Percentiles rank a stretch among this genome's conserved stretches.
Evolutionary conservation across 768 basidiomycete species (phyloP).

Genomic region (Sporobolomyces roseus): DNA sequence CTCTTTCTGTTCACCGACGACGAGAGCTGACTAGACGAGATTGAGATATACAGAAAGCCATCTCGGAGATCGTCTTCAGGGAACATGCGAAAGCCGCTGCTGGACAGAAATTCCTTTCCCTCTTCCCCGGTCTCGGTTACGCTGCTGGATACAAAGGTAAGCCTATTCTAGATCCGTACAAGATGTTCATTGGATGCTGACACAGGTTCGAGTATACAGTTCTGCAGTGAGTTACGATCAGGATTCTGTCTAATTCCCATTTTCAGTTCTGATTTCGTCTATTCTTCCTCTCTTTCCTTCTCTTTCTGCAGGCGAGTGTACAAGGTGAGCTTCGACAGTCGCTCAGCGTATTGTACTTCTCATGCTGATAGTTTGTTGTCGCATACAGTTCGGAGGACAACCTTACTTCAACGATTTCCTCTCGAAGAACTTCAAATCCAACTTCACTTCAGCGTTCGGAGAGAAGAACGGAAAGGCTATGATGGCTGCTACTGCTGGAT

Average conservation of each 20-base stretch:
- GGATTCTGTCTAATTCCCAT: background rate
- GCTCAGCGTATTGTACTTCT: no score
- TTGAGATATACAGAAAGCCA: constrained; percentile 41
- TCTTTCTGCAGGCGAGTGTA: constrained; percentile 39
- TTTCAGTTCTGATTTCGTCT: background rate
- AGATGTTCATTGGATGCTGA: no score
- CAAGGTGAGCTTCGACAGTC: constrained; percentile 25
- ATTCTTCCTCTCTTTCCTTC: background rate
- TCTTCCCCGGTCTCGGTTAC: constrained; percentile 98
- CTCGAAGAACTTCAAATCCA: constrained; percentile 70
- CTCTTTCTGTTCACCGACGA: background rate
- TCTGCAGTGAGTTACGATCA: constrained; percentile 38
- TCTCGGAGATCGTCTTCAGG: constrained; percentile 78
- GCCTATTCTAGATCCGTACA: no score
- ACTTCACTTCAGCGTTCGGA: constrained; percentile 78
- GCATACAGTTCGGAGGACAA: constrained; percentile 90
- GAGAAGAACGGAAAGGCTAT: constrained; percentile 93
- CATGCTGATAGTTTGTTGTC: background rate
- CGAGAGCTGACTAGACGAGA: constrained; percentile 5
- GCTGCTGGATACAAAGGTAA: constrained; percentile 87
- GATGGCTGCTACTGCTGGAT: constrained; percentile 91
- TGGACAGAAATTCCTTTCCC: constrained; percentile 68
- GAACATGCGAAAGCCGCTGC: constrained; percentile 69
- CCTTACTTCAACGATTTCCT: constrained; percentile 95
- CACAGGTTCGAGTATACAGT: no score